phyloP scores from a whole-genome alignment of 2,329 filamentous ascomycete species.

The Phaeoacremonium minimum region DNA sequence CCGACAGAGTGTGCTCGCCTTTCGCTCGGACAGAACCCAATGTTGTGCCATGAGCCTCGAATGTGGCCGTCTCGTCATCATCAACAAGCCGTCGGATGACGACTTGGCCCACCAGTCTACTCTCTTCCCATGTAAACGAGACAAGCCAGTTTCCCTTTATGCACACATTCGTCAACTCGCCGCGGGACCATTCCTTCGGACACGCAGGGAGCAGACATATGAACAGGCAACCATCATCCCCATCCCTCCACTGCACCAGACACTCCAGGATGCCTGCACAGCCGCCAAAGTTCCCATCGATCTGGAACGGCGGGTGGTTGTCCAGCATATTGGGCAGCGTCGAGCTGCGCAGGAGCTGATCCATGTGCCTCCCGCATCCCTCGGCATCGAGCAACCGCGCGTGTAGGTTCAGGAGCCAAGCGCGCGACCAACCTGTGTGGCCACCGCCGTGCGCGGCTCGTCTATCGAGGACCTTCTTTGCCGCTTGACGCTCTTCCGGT shows the following conservation, averaged over 20 bases:
- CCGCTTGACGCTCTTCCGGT: slow-evolving; percentile 18
- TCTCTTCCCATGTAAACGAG: slow-evolving; percentile 29
- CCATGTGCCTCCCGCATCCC: slow-evolving; percentile 29
- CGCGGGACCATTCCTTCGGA: slow-evolving; percentile 26
- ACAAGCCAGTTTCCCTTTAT: slow-evolving; percentile 28
- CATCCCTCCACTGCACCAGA: slow-evolving; percentile 31
- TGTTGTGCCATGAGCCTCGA: too few relatives aligned
- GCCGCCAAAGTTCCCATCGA: slow-evolving; percentile 45
- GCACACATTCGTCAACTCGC: slow-evolving; percentile 25
- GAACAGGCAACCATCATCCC: slow-evolving; percentile 9
- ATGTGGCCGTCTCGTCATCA: too few relatives aligned
- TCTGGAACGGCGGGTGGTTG: slow-evolving; percentile 41
- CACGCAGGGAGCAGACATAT: slow-evolving; percentile 32
- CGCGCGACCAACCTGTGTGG: slow-evolving; percentile 47
- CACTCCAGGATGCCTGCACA: slow-evolving; percentile 41
- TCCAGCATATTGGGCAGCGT: slow-evolving; percentile 40
- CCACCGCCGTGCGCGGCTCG: slow-evolving; percentile 30
- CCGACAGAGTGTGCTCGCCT: too few relatives aligned
- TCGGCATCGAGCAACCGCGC: slow-evolving; percentile 34
- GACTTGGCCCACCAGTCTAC: too few relatives aligned
- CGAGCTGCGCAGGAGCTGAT: slow-evolving; percentile 30
- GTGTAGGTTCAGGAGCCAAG: slow-evolving; percentile 44
- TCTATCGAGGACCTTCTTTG: slow-evolving; percentile 19
- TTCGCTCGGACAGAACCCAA: too few relatives aligned
- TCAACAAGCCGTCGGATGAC: slow-evolving; percentile 4